Conservation (phyloP, 1,139 yeast species). For the Lodderomyces elongisporus region DNA sequence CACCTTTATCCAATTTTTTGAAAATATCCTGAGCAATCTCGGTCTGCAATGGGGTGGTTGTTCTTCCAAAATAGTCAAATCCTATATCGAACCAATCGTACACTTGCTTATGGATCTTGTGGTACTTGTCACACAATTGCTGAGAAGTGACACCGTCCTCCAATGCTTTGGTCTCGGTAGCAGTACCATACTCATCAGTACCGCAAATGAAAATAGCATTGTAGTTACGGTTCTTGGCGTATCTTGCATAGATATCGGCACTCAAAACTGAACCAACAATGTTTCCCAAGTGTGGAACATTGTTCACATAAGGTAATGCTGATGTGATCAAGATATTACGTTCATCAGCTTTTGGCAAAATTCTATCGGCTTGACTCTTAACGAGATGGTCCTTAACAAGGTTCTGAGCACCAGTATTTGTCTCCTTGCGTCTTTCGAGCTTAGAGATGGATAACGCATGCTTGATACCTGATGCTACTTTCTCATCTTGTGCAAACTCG, state of each 20-base stretch:
- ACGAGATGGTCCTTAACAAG: conserved; percentile 40
- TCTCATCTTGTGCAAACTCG: conserved; percentile 31
- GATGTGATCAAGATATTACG: conserved; percentile 86
- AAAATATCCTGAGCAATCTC: conserved; percentile 94
- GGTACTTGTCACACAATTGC: conserved; percentile 86
- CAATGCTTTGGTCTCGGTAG: conserved; percentile 96
- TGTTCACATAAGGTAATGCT: conserved; percentile 95
- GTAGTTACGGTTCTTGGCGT: conserved; percentile 82
- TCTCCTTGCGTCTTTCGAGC: conserved; percentile 42
- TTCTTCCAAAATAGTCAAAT: conserved; percentile 93
- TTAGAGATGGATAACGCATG: conserved; percentile 36
- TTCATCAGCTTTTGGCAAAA: conserved; percentile 60
- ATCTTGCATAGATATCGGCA: conserved; percentile 92
- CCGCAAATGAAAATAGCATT: conserved; percentile 88
- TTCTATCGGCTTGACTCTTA: conserved; percentile 27
- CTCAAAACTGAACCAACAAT: conserved; percentile 91
- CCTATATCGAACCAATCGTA: conserved; percentile 97
- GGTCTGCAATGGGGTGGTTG: conserved; percentile 88
- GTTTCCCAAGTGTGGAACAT: conserved; percentile 97
- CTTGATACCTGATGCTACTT: conserved; percentile 35
- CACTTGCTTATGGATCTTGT: conserved; percentile 77
- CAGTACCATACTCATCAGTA: conserved; percentile 99
- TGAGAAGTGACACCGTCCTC: conserved; percentile 88
- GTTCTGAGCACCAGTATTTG: conserved; percentile 54
- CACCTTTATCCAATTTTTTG: conserved; percentile 65